Base-by-base conservation (phyloP, 495 filamentous ascomycete species). In the Aspergillus bridgeri region DNA sequence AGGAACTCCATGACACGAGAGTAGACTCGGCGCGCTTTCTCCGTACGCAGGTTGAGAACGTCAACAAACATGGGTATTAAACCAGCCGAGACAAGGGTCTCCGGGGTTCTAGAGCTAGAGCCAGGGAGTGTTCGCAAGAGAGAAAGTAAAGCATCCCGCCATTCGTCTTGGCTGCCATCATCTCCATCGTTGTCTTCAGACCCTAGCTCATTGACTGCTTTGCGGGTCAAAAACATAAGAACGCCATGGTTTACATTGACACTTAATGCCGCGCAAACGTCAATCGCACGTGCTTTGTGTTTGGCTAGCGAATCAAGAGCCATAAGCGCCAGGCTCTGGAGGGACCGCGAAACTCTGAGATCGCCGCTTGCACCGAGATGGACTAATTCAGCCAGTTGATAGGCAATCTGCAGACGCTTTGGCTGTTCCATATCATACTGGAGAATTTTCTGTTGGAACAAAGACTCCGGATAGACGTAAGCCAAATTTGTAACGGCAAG, bases 181-280 rank as follows among this genome's bases (percentile, higher is more conserved):
- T 86, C 83, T 11, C 77, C 73, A 13, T 75, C 74, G 43, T 83
- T 77, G 48, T 81, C 77, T 46, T 89, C 83, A 8, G 73, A 74
- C 42, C 79, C 81, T 71, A 98, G 84, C 59, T 91, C 88, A 21
- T 87, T 89, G 54, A 96, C 89, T 11, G 90, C 87, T 68, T 93
- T 96, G 49, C 93, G 86, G 29, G 96, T 86, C 57, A 96, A 79
- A 67, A 98, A 97, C 66, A 96, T 86, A n/a, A 99, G 81, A 17
- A 98, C 86, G 15, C 95, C 95, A 62, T 99, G 95, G 65, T 92
- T 98, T 53, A 96, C 91, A 69, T 94, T 94, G 55, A 92, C 88
- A 65, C 88, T 93, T 21, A 99, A 75, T 25, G 93, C 92, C 51
- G 89, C 82, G 58, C 89, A 86, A 17, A 98, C 87, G 60, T 99